phyloP scores from a whole-genome alignment of 2,329 filamentous ascomycete species.

The Apiospora rasikravindrae region DNA sequence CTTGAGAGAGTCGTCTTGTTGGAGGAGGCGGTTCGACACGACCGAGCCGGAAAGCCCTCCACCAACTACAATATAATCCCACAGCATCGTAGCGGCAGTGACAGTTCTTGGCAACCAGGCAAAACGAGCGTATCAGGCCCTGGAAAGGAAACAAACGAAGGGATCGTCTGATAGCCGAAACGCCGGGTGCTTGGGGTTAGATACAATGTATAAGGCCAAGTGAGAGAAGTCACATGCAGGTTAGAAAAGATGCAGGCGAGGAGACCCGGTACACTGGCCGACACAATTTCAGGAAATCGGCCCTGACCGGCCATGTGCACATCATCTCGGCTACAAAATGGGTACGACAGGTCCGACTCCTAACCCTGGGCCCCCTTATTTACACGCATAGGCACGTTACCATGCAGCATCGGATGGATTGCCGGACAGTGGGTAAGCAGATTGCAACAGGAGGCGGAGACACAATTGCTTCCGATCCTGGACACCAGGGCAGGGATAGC shows the following conservation, averaged over 20 bases:
- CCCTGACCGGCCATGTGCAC: too few species aligned
- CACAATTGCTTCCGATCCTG: background rate
- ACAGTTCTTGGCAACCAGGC: background rate
- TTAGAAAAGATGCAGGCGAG: background rate
- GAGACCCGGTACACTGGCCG: background rate
- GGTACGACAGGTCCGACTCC: too few species aligned
- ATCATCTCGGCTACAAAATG: too few species aligned
- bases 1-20: constrained; percentile 25
- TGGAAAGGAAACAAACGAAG: background rate
- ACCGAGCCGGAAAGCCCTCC: constrained; percentile 28
- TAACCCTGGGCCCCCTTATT: background rate
- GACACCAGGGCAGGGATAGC: background rate
- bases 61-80: constrained; percentile 30
- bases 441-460: background rate
- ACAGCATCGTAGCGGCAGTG: background rate
- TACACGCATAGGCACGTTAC: background rate
- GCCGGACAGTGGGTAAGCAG: background rate
- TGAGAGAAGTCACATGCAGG: background rate
- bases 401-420: background rate
- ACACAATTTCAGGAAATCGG: too few species aligned
- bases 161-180: background rate
- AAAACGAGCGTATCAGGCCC: background rate
- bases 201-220: background rate
- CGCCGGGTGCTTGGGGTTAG: background rate
- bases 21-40: constrained; percentile 26